Base-by-base conservation (phyloP, 345 rosid genomes). In the Dimocarpus longan region DNA sequence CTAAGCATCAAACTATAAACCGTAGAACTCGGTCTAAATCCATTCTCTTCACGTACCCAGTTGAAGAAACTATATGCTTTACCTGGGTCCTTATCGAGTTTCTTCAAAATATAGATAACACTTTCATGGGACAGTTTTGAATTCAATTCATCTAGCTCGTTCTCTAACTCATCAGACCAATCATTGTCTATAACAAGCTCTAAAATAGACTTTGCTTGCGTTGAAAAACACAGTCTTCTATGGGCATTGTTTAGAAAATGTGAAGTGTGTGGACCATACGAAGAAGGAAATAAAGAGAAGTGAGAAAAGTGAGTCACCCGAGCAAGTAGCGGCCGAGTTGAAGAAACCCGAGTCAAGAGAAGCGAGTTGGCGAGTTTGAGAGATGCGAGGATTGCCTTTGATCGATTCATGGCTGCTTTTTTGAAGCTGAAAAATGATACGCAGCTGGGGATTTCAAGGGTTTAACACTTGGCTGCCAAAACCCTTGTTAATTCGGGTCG, bases 1-100 rank as follows among this genome's bases (percentile, higher is more conserved):
- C 94, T 93, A 68, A 93, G 87, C 88, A 95, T 67, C 71, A 88
- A 44, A 82, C 94, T 82, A 83, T 90, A 92, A 18, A 93, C 80
- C 4, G 90, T 74, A 66, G 97, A 89, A 76, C 90, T 92, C 11
- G 90, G 93, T 52, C 64, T 81, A 85, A 93, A 91, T 73, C 88
- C 89, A 52, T 84, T 87, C 76, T 84, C 85, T 80, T 83, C 66
- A n/a, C 86, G 69, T 3, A 84, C 91, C 98, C 98, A 95, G 66
- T 78, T 80, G 84, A 91, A 88, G 83, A 93, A 95, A 78, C 56
- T 79, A 67, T 71, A 85, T 46, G 95, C 93, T 82, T 88, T 93
- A 15, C 66, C 71, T 3, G 97, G 94, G 64, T 85, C 84, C 54
- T 78, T 82, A 75, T 88, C 89, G 15, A 93, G 87, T 74, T 84